Evolutionary conservation across 2,329 filamentous ascomycete genomes (phyloP).

Genomic region (Colletotrichum musae): DNA sequence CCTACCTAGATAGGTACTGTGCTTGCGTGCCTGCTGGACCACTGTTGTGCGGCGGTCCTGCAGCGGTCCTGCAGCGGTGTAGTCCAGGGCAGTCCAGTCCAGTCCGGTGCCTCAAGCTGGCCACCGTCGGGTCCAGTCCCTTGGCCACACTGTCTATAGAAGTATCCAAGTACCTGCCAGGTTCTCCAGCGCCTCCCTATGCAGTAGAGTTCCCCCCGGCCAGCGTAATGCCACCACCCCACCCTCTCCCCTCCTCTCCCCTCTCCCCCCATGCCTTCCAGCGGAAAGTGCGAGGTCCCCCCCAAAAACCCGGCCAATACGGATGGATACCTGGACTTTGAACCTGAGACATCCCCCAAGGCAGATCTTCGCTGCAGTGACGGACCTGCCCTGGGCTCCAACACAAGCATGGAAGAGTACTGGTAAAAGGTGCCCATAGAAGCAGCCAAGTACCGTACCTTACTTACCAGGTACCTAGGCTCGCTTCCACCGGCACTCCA

Average conservation of each 20-base stretch:
- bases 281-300: not conserved
- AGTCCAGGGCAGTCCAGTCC: slow-evolving; percentile 20
- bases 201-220: slow-evolving; percentile 17
- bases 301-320: slow-evolving; percentile 2
- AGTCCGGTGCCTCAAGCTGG: too few relatives aligned
- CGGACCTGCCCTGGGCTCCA: not conserved
- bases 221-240: slow-evolving; percentile 34
- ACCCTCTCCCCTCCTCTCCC: slow-evolving; percentile 16
- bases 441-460: slow-evolving; percentile 4
- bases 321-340: slow-evolving; percentile 31
- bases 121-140: slow-evolving; percentile 13
- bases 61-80: slow-evolving; percentile 12
- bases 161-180: not conserved
- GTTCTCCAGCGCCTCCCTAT: slow-evolving; percentile 2
- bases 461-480: not conserved
- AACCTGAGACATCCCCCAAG: slow-evolving; percentile 34
- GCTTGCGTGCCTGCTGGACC: not conserved
- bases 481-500: not conserved
- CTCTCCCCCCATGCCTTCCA: not conserved
- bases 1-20: not conserved
- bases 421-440: too few relatives aligned
- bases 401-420: not conserved
- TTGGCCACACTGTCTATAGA: not conserved
- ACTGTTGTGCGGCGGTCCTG: slow-evolving; percentile 15
- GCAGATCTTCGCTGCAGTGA: slow-evolving; percentile 15